These are phyloP conservation scores for Eucalyptus paniculata DNA, from an alignment of 345 rosid genomes.

Conservation along the genomic window DNA sequence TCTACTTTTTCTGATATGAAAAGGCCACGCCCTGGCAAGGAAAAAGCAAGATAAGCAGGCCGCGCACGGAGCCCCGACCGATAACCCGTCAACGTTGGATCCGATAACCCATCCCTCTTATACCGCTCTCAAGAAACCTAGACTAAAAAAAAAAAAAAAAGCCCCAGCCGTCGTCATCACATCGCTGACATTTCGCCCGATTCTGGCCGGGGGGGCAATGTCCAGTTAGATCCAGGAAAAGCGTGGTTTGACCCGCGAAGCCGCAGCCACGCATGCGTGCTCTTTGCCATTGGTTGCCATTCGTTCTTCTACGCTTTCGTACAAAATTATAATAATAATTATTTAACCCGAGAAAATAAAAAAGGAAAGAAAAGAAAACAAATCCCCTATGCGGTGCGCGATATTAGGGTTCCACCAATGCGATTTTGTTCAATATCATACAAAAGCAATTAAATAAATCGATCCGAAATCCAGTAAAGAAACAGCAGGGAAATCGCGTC, in stretches of 20 bases:
- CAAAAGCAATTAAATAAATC: not conserved
- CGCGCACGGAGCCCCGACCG: not conserved
- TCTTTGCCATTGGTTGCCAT: not conserved
- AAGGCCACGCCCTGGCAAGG: not conserved
- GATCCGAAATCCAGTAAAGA: not conserved
- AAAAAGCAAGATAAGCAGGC: not conserved
- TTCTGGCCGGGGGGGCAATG: not conserved
- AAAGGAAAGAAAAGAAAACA: fast-evolving
- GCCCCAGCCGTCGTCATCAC: not conserved
- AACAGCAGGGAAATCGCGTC: not conserved
- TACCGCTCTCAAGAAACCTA: not conserved
- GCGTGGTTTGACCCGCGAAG: not conserved
- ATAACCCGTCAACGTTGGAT: not conserved
- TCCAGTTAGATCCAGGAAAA: not conserved
- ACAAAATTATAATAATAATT: not conserved
- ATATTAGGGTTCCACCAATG: not conserved
- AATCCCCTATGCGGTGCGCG: not conserved
- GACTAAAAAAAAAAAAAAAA: not conserved
- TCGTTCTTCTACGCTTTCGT: not conserved
- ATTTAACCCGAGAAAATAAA: not conserved
- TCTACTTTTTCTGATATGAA: not conserved
- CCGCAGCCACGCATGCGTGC: not conserved
- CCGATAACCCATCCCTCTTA: not conserved
- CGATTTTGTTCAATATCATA: not conserved
- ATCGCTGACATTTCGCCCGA: not conserved